Evolutionary conservation across 225 moss, liverwort and hornwort species (phyloP), one percentile per base, ranked within the genome.

Genomic region (Physcomitrium patens): DNA sequence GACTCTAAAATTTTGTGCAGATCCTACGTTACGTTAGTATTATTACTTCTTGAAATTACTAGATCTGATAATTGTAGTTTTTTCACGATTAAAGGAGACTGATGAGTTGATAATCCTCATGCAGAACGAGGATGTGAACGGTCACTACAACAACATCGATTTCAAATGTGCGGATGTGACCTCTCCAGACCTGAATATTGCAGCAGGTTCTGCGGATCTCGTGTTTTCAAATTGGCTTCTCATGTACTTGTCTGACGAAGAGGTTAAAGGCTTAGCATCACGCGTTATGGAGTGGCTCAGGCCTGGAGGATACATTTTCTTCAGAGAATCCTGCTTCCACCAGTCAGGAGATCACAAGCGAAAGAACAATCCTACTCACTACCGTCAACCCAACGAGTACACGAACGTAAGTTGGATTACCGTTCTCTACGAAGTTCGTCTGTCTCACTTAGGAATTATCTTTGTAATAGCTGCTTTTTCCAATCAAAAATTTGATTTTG

Each of bases 211-310:
- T 13, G 81, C 85, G 20, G 93, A 99, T 73, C 82, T 99, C 9
- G 91, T 99, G 17, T 99, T 99, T 71, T 99, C 99, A 22, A 99
- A 99, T 58, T 99, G 99, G 99, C 82, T 99, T 43, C 86, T 99
- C 48, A 99, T 99, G 99, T 99, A 99, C 72, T 70, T 99, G 24
- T 93, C 99, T 15, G 90, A 95, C 63, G 90, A 93, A 41, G 99
- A 99, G 89, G 91, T 92, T 67, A 64, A 63, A 70, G 63, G 63
- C n/a, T 74, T 99, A 59, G 74, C 84, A n/a, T 60, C 68, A 41
- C 89, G 86, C n/a, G 80, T 85, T 62, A 76, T 95, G 41, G 82
- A 72, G 56, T 99, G 99, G 99, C 81, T 99, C 64, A 91, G 87
- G 69, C 93, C 84, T 41, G 92, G 86, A 56, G 99, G 99, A 18